Conservation (phyloP, 1,284 basidiomycete species). For the Ganoderma sinense region DNA sequence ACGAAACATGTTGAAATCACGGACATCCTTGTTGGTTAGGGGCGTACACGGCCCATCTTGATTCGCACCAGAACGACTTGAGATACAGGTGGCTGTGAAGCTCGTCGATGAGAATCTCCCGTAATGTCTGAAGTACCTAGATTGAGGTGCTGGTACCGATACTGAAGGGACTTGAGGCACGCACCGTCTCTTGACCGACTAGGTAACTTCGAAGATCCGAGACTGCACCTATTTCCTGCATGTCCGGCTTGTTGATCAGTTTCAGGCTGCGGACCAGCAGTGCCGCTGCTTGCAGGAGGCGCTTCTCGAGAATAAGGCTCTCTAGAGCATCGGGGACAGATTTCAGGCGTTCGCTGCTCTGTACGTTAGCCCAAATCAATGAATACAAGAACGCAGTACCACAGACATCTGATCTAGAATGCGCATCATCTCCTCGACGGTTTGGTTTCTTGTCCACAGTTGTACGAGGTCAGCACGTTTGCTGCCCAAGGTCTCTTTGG, state of each 20-base stretch:
- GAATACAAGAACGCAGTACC: slow-evolving; percentile 6
- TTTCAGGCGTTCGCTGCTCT: slow-evolving; percentile 88
- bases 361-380: neutral
- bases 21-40: slow-evolving; percentile 82
- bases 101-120: slow-evolving; percentile 95
- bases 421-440: slow-evolving; percentile 89
- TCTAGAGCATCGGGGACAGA: slow-evolving; percentile 93
- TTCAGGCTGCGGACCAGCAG: slow-evolving; percentile 91
- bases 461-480: slow-evolving; percentile 88
- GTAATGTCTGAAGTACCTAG: slow-evolving; percentile 66
- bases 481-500: slow-evolving; percentile 79
- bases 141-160: neutral
- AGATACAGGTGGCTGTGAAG: slow-evolving; percentile 98
- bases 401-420: slow-evolving; percentile 90
- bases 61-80: slow-evolving; percentile 96
- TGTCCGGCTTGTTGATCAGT: slow-evolving; percentile 90
- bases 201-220: slow-evolving; percentile 91
- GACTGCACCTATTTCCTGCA: slow-evolving; percentile 94
- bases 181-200: slow-evolving; percentile 84
- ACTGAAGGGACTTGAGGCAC: slow-evolving; percentile 35
- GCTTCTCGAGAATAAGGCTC: slow-evolving; percentile 95
- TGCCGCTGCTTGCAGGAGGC: slow-evolving; percentile 89
- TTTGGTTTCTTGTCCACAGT: slow-evolving; percentile 84
- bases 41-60: slow-evolving; percentile 87
- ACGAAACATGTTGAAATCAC: slow-evolving; percentile 37